Evolutionary conservation across 164 flowering plant genomes (phyloP), one percentile per base, ranked within the genome.

Genomic region (Berberis vulgaris): DNA sequence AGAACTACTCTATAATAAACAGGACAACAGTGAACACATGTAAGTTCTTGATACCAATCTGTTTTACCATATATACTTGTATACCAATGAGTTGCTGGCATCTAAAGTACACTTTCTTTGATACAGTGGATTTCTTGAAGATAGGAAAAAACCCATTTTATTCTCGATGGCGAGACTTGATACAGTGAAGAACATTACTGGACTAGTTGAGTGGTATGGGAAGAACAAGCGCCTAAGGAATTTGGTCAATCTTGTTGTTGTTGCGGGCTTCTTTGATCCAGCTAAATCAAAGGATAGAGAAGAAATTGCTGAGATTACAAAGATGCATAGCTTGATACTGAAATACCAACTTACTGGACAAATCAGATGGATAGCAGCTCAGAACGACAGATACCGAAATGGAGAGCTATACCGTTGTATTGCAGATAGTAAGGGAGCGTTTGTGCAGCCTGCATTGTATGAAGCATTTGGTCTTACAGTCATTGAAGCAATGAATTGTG

Each of bases 141-240:
- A 95, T 74, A 77, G 68, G 76, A 85, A 73, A 67, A 95, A 91
- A 70, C 97, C 99, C 3, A 91, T 95, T 44, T 79, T 95, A 60
- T 95, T 95, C 80, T 89, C 97, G 3, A 95, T 95, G 99, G 99
- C 99, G 38, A 85, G 99, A 72, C 94, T 95, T 2, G 99, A 95
- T 57, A 82, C 75, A 5, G 97, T 91, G 75, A 95, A 95, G 76
- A 91, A 91, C 78, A 78, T 87, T 26, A 73, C 88, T 0, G 98
- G 98, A 47, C 72, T 93, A 52, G 77, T 84, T 1, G 97, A 90
- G 70, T 90, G 96, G 98, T 90, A 73, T 58, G 97, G 92, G 4
- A 90, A 86, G 77, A 93, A 86, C 84, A 83, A 75, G 55, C 77
- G 75, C 76, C 83, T 93, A 6, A 75, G 94, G 67, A 77, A 65